Evolutionary conservation across 768 basidiomycete genomes (phyloP), one percentile per base, ranked within the genome.

Genomic region (Amanita fuliginea): DNA sequence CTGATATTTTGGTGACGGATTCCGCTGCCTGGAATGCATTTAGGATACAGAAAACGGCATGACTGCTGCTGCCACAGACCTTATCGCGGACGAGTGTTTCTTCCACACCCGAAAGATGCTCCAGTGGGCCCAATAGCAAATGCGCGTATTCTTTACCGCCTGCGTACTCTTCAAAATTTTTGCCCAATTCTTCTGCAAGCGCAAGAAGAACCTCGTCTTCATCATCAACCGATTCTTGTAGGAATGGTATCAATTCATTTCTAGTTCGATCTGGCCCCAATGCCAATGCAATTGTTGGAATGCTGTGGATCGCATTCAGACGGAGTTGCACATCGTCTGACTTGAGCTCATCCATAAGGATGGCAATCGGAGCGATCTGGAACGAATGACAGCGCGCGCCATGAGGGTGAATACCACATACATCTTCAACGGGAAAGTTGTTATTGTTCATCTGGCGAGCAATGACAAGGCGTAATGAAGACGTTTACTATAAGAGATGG

Each of bases 171-270:
- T 92, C 85, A 57, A 98, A 95, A 61, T 78, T 83, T 62, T 78
- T 78, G 36, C 96, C 96, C 18, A 99, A 70, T 63, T 98, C 96
- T 57, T 98, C 95, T 16, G 95, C 92, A 45, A 99, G 73, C 4
- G 94, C 95, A 40, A 99, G 76, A 36, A 99, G 73, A 26, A 99
- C 94, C 61, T 99, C 96, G 65, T 99, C 96, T 67, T 99, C 96
- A 60, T 99, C 96, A 65, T 99, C 96, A 56, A 99, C 83, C n/a
- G 92, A 94, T 61, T 99, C 95, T 69, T 93, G 91, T 47, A 99
- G 79, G 72, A 99, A 99, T 1, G 93, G 90, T 54, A 99, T 79
- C 57, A 99, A 79, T 64, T 99, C 96, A 49, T 92, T 87, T 54
- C 95, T 81, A 21, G 94, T 89, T 57, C 96, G 88, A 73, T 94